Base-by-base conservation (phyloP, 176 grass and related monocot species). In the Oryza nivara region DNA sequence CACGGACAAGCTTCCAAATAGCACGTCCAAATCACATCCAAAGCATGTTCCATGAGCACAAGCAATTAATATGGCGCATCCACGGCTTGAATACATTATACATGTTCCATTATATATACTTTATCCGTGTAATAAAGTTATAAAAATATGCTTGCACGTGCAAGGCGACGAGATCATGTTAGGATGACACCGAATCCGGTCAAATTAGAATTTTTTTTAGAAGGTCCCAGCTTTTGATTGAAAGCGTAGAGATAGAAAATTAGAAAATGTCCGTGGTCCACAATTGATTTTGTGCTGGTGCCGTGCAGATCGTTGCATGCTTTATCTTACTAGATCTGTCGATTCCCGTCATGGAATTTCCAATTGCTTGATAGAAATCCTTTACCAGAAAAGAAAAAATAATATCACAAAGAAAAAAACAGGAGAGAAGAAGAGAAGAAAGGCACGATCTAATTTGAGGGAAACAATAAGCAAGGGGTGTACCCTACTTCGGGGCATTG, bases 41-140 rank as follows among this genome's bases (percentile, higher is more conserved):
- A 78, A 28, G 58, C 76, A 66, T 19, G 65, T 14, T 78, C 58
- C 76, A 25, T 65, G 11, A 63, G 34, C 52, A 9, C 60, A 41
- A 3, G 8, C 25, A 15, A 35, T 15, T 30, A 22, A n/a, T 38
- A 22, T 2, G 47, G 9, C n/a, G 9, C n/a, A 3, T 60, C n/a
- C 13, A 70, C 36, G 13, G 44, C 7, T 15, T 13, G 51, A n/a
- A 61, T 44, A 44, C 9, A 44, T 44, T 44, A 56, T 40, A 28
- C 6, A 15, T 15, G 49, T 10, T 26, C 63, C 41, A 26, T 68
- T 14, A 13, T 30, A 9, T 4, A 36, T 2, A 3, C 20, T 0
- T 63, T 3, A n/a, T 63, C n/a, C 58, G 58, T 63, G 58, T 72
- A 41, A 72, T 45, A 69, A 69, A n/a, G 54, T 16, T 80, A 28